Evolutionary conservation across 1,284 basidiomycete species (phyloP), one percentile per base, ranked within the genome.

Genomic region (Fomitopsis betulina): DNA sequence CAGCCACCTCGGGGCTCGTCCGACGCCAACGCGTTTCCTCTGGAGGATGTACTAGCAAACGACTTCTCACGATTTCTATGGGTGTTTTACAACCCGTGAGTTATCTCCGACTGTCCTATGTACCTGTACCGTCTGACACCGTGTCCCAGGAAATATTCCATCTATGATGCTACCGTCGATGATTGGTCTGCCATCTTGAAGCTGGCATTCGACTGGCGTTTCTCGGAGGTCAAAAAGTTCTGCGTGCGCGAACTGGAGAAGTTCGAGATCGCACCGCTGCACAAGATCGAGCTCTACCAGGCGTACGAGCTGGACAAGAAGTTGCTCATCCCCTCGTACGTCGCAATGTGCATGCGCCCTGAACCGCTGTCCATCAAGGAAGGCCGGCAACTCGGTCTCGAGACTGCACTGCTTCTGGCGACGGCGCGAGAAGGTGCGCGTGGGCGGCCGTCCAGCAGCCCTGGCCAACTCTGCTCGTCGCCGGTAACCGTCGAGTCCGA

Each of bases 61-160:
- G 81, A 86, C 5, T 87, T 89, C 58, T 75, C 76, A 0, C 72
- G 75, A 1, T 80, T 89, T 17, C 63, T 87, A 0, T 87, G 86
- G 85, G 82, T 89, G 0, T 88, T 87, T 68, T 89, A 88, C 49
- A 83, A 87, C 45, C 79, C 78, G 85, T 87, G 66, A 65, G 82
- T 78, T 9, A 21, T 21, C 5, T 12, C 15, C 3, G 30, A 21
- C 7, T 3, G 7, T 19, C 51, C 21, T 15, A 17, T 25, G 6
- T 10, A 8, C 37, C 15, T 25, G 6, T 10, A 8, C 37, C 15
- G n/a, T 37, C 38, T 52, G 8, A 37, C 60, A 45, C 60, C 40
- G 35, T 50, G 33, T 33, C 6, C 43, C 61, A 85, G 84, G 15
- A 76, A 73, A 70, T 84, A 82, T 66, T 85, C 83, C 12, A 71